Evolutionary conservation across 306 rosid genomes (phyloP).

Genomic region (Vigna hirtella): DNA sequence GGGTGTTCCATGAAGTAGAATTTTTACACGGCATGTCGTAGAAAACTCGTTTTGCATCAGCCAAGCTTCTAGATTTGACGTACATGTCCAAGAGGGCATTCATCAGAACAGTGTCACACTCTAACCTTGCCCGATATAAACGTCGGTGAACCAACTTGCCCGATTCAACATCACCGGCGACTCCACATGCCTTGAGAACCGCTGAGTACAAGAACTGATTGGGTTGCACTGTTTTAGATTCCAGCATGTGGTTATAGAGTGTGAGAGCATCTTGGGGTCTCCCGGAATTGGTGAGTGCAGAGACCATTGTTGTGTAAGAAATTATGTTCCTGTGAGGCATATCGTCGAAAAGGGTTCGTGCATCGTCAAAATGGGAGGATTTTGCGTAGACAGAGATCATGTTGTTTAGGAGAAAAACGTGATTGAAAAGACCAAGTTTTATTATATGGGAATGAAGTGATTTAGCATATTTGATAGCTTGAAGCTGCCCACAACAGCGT

Average conservation of each 20-base stretch:
- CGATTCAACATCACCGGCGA: constrained; percentile 57
- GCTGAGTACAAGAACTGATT: constrained; percentile 78
- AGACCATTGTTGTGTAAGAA: constrained; percentile 86
- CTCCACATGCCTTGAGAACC: constrained; percentile 81
- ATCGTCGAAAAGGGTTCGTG: constrained; percentile 74
- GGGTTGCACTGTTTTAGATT: constrained; percentile 57
- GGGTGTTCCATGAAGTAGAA: constrained; percentile 70
- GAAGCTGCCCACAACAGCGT: constrained; percentile 61
- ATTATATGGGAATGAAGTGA: constrained; percentile 66
- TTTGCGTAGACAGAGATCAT: constrained; percentile 61
- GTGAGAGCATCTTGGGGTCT: constrained; percentile 62
- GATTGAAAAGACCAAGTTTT: constrained; percentile 59
- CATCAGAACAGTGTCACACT: constrained; percentile 78
- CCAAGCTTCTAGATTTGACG: constrained; percentile 79
- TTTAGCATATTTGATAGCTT: constrained; percentile 58
- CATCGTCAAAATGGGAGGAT: constrained; percentile 50
- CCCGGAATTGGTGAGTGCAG: constrained; percentile 65
- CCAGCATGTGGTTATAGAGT: constrained; percentile 58
- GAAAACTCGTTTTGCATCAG: constrained; percentile 68
- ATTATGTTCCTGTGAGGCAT: constrained; percentile 65
- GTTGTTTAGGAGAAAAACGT: constrained; percentile 65
- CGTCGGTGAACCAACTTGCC: constrained; percentile 65
- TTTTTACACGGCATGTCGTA: constrained; percentile 51
- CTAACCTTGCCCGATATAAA: constrained; percentile 51
- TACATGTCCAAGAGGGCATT: constrained; percentile 90